Evolutionary conservation across 2,329 filamentous ascomycete species (phyloP), one percentile per base, ranked within the genome.

Genomic region (Raffaelea deltoideospora): DNA sequence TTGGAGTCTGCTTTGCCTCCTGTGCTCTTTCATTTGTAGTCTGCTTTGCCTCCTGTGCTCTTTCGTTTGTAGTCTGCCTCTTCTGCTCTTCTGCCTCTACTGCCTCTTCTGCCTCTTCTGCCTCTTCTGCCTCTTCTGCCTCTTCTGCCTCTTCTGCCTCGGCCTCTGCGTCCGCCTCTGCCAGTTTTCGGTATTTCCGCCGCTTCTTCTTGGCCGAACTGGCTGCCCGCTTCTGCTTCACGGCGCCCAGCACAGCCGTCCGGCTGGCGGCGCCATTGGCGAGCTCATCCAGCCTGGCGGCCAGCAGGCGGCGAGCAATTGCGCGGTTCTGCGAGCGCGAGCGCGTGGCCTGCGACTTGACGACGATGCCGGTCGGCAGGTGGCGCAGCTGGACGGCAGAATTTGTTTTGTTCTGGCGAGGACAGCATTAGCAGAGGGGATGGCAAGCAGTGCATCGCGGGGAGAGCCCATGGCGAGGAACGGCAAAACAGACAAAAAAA

Each of bases 361-460:
- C 73, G 13, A 96, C 87, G 37, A 95, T 75, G 42, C 88, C 88
- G 1, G 87, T 93, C 6, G 88, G 85, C 14, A 81, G 61, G 56
- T 98, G 90, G 47, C 79, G 90, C 26, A 98, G 67, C 55, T 98
- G 90, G 3, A 95, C 88, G 27, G 88, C 88, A 0, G 84, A 95
- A 45, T 78, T 86, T 20, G 90, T 98, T 73, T 98, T 98, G 61
- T 98, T 98, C 79, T 78, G 42, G 19, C 9, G 33, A 35, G 34
- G 33, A 37, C 30, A 6, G 18, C 26, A 30, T 30, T 19, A 34
- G 24, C n/a, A 19, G 22, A 33, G 30, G 38, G 24, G 29, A 31
- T n/a, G n/a, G n/a, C n/a, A n/a, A n/a, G n/a, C n/a, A n/a, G n/a
- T n/a, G n/a, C n/a, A n/a, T n/a, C n/a, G n/a, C n/a, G n/a, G n/a